These are phyloP conservation scores for Eucalyptus grandis DNA, from an alignment of 345 rosid species.

Conservation along the genomic window DNA sequence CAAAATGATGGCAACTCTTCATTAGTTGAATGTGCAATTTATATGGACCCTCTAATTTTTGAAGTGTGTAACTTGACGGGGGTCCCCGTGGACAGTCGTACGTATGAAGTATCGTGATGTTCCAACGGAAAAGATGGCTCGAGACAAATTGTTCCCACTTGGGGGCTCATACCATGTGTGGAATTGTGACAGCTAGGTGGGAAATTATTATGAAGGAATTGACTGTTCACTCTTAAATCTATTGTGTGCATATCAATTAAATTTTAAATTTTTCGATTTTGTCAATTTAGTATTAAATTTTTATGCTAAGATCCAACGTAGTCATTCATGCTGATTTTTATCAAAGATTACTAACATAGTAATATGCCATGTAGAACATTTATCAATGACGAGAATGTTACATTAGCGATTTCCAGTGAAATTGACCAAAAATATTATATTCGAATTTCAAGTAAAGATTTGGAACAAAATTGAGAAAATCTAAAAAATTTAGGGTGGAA, in stretches of 20 bases:
- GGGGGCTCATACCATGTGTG: neutral
- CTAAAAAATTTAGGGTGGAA: neutral
- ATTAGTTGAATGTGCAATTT: neutral
- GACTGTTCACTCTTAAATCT: accelerated
- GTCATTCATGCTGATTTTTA: neutral
- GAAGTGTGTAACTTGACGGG: neutral
- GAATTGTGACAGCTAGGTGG: neutral
- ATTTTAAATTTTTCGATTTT: neutral
- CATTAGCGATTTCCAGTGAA: accelerated
- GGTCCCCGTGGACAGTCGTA: neutral
- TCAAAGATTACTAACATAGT: neutral
- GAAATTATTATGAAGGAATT: neutral
- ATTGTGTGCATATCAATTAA: accelerated
- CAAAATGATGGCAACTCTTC: neutral
- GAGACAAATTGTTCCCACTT: neutral
- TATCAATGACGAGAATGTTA: accelerated
- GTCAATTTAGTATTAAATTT: neutral
- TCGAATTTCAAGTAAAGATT: accelerated
- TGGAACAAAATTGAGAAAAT: neutral
- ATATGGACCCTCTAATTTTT: neutral
- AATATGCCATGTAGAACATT: accelerated
- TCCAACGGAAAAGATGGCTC: neutral
- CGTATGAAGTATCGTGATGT: neutral
- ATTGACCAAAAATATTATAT: neutral
- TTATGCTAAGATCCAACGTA: neutral